phyloP scores from a whole-genome alignment of 2,329 filamentous ascomycete genomes.

The Biscogniauxia marginata region DNA sequence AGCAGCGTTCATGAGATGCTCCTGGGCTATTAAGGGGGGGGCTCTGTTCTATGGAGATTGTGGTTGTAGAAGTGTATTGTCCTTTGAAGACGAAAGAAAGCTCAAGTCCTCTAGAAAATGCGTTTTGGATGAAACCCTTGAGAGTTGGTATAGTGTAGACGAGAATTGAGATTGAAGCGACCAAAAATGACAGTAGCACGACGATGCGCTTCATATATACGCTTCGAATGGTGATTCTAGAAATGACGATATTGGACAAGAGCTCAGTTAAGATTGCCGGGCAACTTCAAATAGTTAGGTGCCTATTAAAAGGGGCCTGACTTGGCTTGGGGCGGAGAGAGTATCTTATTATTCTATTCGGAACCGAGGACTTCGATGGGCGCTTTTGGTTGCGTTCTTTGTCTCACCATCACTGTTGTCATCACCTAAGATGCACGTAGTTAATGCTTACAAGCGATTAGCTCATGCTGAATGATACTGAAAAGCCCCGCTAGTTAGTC shows the following conservation, averaged over 20 bases:
- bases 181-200: slow-evolving; percentile 26
- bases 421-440: too few relatives aligned
- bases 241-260: slow-evolving; percentile 10
- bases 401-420: slow-evolving; percentile 1
- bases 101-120: background rate
- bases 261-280: slow-evolving; percentile 3
- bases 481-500: slow-evolving; percentile 4
- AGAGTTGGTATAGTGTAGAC: slow-evolving; percentile 24
- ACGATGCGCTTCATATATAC: slow-evolving; percentile 35
- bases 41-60: background rate
- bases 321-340: background rate
- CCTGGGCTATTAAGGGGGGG: too few relatives aligned
- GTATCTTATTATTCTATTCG: background rate
- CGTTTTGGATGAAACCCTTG: slow-evolving; percentile 12
- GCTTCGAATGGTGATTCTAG: slow-evolving; percentile 6
- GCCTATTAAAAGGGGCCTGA: background rate
- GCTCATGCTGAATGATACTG: slow-evolving; percentile 28
- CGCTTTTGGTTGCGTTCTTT: background rate
- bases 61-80: background rate
- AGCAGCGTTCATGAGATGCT: slow-evolving; percentile 33
- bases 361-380: background rate
- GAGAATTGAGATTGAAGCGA: slow-evolving; percentile 30
- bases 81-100: background rate
- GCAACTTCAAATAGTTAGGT: background rate
- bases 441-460: slow-evolving; percentile 29